Base-by-base conservation (phyloP, 768 basidiomycete genomes). In the Trametes coccinea region DNA sequence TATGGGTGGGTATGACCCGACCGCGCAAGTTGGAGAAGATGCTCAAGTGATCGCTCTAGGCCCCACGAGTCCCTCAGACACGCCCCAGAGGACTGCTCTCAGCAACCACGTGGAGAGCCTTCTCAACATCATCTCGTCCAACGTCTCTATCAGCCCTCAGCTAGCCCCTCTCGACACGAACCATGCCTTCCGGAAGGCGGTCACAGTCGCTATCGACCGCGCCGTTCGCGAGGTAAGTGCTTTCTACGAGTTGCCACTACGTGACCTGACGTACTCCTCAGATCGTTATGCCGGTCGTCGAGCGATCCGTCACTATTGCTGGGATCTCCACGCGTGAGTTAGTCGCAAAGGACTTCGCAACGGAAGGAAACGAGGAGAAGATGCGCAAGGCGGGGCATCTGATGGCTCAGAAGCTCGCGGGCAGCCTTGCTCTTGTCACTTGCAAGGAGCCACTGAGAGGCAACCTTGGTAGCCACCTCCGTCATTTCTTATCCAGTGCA, bases 261-360 rank as follows among this genome's bases (percentile, higher is more conserved):
- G 14, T 43, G 14, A 6, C 14, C 46, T 64, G 9, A 62, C 46
- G 4, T 63, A 29, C 48, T 41, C 62, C 54, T 46, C 48, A 94
- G 88, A 98, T 98, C 61, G 95, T 99, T 67, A 80, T 95, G 16
- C 97, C 97, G 5, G 96, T 99, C 53, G 95, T 99, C 27, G 97
- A 99, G 69, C 86, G 97, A 54, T 98, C 95, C 22, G 97, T 98
- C 27, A 98, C 97, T 0, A 98, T 99, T 66, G 96, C 96, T 10
- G 94, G 95, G 29, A 98, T 98, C 66, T 98, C 97, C 13, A 96
- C 96, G 16, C 83, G 95, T 41, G 97, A 99, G 71, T 80, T 99
- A 9, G 93, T 97, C 17, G 84, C 88, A 48, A 98, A 98, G 76
- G 97, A 99, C 73, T 99, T 95, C 66, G 94, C 90, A 3, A 93